A percentile compares a stretch with the other conserved stretches of the same genome.
phyloP scores from a whole-genome alignment of 768 basidiomycete species.

The Lentinula raphanica region DNA sequence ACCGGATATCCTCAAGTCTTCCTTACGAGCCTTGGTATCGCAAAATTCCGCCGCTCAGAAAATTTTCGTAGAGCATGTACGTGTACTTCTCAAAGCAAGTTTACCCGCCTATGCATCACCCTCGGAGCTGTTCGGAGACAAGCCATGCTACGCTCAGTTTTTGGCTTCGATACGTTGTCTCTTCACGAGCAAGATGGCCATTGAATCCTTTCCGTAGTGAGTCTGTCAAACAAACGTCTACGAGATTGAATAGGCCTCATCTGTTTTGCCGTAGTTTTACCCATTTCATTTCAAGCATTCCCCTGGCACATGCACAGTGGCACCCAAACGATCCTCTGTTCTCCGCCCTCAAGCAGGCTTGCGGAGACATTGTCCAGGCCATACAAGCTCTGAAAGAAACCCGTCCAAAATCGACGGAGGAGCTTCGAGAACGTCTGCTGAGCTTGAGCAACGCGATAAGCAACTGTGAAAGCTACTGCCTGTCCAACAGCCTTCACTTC shows the following conservation, averaged over 20 bases:
- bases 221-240: background rate
- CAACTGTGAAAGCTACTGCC: constrained; percentile 7
- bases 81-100: background rate
- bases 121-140: background rate
- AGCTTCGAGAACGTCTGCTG: constrained; percentile 8
- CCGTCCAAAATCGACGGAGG: background rate
- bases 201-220: constrained; percentile 7
- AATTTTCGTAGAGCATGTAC: constrained; percentile 6
- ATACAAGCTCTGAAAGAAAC: constrained; percentile 11
- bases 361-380: constrained; percentile 5
- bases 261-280: background rate
- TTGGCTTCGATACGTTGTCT: constrained; percentile 1
- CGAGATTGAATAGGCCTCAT: background rate
- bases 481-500: constrained; percentile 1
- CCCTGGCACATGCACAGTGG: background rate
- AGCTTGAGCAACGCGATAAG: constrained; percentile 1
- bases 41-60: background rate
- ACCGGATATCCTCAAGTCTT: constrained; percentile 1
- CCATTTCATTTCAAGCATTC: background rate
- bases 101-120: background rate
- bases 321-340: background rate
- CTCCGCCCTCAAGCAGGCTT: background rate
- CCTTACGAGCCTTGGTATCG: constrained; percentile 2
- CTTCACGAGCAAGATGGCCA: constrained; percentile 6
- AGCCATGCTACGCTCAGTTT: background rate